These are phyloP conservation scores for Leonotis leonurus DNA, from an alignment of 257 asterid species.

Conservation along the genomic window DNA sequence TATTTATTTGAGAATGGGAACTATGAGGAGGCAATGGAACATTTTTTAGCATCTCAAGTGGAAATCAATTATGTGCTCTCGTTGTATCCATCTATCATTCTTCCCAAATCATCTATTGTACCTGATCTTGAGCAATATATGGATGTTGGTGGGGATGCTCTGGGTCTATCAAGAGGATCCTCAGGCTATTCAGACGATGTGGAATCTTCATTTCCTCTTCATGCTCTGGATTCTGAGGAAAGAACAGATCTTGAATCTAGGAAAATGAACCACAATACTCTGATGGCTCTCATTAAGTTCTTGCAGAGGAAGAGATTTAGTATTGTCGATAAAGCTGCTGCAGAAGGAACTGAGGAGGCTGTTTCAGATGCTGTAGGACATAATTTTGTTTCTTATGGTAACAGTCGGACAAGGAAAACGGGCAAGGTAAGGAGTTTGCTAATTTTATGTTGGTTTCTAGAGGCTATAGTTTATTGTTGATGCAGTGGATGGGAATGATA, in stretches of 20 bases:
- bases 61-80: constrained; percentile 81
- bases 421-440: constrained; percentile 47
- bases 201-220: constrained; percentile 51
- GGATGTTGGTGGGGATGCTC: constrained; percentile 61
- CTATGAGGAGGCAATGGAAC: constrained; percentile 98
- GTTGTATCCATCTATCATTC: constrained; percentile 70
- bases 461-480: background rate
- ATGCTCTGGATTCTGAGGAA: constrained; percentile 58
- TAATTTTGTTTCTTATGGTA: constrained; percentile 59
- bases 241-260: constrained; percentile 64
- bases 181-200: constrained; percentile 79
- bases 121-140: constrained; percentile 74
- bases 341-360: constrained; percentile 97
- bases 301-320: constrained; percentile 76
- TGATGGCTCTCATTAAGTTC: constrained; percentile 94
- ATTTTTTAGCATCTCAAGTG: constrained; percentile 88
- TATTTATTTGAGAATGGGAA: constrained; percentile 81
- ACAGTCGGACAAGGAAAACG: constrained; percentile 52
- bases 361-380: constrained; percentile 95
- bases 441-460: background rate
- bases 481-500: background rate
- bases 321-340: constrained; percentile 86
- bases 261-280: constrained; percentile 91
- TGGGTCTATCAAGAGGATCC: constrained; percentile 74
- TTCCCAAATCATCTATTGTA: constrained; percentile 76